phyloP scores from a whole-genome alignment of 352 stramenopile species.

The Sclerospora graminicola region DNA sequence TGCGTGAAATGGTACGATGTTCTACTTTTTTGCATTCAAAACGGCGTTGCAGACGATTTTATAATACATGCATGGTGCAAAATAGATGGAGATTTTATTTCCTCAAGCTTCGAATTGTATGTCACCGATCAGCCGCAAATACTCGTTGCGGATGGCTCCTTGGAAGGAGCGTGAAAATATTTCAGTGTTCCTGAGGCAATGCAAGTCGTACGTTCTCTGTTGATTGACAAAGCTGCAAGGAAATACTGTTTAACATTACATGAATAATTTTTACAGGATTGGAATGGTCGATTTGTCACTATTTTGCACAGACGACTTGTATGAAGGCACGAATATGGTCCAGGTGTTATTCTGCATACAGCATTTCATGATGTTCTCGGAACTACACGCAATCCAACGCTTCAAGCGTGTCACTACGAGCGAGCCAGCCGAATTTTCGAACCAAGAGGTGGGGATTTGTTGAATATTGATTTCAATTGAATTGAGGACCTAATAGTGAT shows the following conservation, averaged over 20 bases:
- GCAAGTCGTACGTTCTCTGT: constrained; percentile 46
- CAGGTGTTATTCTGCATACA: constrained; percentile 72
- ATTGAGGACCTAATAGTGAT: constrained; percentile 1
- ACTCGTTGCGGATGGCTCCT: constrained; percentile 56
- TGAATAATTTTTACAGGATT: constrained; percentile 29
- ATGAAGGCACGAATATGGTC: constrained; percentile 80
- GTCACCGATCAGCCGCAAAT: constrained; percentile 68
- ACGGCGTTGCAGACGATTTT: neutral
- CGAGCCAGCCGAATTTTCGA: constrained; percentile 37
- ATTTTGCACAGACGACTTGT: constrained; percentile 78
- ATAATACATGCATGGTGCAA: neutral
- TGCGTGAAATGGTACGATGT: constrained; percentile 59
- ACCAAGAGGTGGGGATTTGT: constrained; percentile 39
- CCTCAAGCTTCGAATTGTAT: constrained; percentile 35
- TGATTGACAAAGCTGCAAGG: neutral
- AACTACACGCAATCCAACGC: constrained; percentile 29
- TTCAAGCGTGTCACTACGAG: constrained; percentile 38
- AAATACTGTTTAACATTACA: no score
- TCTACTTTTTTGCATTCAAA: neutral
- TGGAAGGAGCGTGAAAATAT: constrained; percentile 85
- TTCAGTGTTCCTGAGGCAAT: constrained; percentile 71
- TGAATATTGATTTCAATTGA: neutral
- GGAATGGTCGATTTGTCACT: constrained; percentile 75
- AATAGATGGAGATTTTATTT: constrained; percentile 51
- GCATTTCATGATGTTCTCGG: constrained; percentile 61